Percentiles rank a stretch among this genome's conserved stretches.
Conservation (phyloP, 805 yeast species). For the Barnettozyma sucrosica region DNA sequence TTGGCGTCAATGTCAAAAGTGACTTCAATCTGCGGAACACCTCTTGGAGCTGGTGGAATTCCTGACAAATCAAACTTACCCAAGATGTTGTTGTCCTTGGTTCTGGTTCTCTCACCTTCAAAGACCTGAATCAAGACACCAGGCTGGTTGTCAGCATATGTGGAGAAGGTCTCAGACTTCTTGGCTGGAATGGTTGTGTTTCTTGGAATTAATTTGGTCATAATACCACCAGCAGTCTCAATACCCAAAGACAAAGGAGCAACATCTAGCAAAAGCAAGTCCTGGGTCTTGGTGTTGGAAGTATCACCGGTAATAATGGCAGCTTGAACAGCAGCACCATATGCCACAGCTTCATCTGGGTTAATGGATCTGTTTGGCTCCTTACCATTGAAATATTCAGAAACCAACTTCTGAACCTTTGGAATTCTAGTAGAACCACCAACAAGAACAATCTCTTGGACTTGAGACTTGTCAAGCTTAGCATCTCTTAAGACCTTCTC, state of each 20-base stretch:
- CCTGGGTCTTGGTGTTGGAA: conserved; percentile 91
- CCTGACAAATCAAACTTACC: conserved; percentile 97
- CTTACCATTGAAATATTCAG: conserved; percentile 97
- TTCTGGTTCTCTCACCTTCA: conserved; percentile 98
- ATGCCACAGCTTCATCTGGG: conserved; percentile 99
- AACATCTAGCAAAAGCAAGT: conserved; percentile 92
- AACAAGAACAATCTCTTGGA: conserved; percentile 91
- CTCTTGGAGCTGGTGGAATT: conserved; percentile 98
- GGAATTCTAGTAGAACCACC: conserved; percentile 99
- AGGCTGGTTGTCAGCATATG: conserved; percentile 98
- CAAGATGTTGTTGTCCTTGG: conserved; percentile 93
- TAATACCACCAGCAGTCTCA: conserved; percentile 99
- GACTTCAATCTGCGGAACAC: conserved; percentile 97
- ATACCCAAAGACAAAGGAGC: conserved; percentile 98
- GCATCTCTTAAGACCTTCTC: conserved; percentile 94
- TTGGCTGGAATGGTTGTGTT: conserved; percentile 98
- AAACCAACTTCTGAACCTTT: conserved; percentile 92
- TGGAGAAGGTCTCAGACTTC: conserved; percentile 96
- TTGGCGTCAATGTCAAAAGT: conserved; percentile 96
- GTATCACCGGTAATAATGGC: conserved; percentile 97
- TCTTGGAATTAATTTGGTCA: conserved; percentile 98
- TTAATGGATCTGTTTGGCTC: conserved; percentile 97
- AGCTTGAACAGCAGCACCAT: conserved; percentile 99
- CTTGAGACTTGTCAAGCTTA: conserved; percentile 86
- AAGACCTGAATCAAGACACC: conserved; percentile 98